These are phyloP conservation scores for Phaeoacremonium minimum DNA, from an alignment of 2,329 filamentous ascomycete species.

Conservation along the genomic window DNA sequence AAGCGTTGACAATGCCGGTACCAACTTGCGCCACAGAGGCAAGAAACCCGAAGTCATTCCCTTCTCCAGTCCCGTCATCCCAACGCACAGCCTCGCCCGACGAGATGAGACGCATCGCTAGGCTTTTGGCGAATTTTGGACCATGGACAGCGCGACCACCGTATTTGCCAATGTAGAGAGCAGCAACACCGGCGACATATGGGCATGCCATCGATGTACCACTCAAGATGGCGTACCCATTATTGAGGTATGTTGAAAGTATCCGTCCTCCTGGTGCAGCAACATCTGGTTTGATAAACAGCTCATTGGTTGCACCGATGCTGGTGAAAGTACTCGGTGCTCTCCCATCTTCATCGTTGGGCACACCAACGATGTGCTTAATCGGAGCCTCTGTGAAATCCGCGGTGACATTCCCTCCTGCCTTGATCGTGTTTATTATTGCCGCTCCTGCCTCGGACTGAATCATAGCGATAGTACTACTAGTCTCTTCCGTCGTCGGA, in stretches of 20 bases:
- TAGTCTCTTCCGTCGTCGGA: slow-evolving; percentile 24
- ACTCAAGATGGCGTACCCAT: slow-evolving; percentile 38
- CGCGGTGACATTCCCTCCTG: slow-evolving; percentile 30
- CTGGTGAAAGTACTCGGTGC: slow-evolving; percentile 40
- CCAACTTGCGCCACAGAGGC: slow-evolving; percentile 33
- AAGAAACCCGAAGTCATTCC: slow-evolving; percentile 11
- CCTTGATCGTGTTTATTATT: slow-evolving; percentile 24
- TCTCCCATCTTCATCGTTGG: slow-evolving; percentile 28
- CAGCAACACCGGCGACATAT: slow-evolving; percentile 47
- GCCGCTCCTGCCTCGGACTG: slow-evolving; percentile 25
- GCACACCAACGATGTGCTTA: slow-evolving; percentile 13
- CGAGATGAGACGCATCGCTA: slow-evolving; percentile 20
- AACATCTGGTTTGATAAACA: slow-evolving; percentile 46
- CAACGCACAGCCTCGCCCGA: slow-evolving; percentile 17
- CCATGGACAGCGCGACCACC: slow-evolving; percentile 35
- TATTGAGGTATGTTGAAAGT: slow-evolving; percentile 41
- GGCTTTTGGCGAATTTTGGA: slow-evolving; percentile 14
- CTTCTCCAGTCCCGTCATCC: slow-evolving; percentile 15
- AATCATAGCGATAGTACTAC: not conserved
- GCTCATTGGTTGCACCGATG: slow-evolving; percentile 48
- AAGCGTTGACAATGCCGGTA: slow-evolving; percentile 32
- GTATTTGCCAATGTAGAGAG: slow-evolving; percentile 35
- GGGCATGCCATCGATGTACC: slow-evolving; percentile 56
- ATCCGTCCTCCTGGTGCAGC: slow-evolving; percentile 45
- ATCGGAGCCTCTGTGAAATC: slow-evolving; percentile 38